These are phyloP conservation scores for Bipolaris bicolor DNA, from an alignment of 2,329 filamentous ascomycete genomes.

Conservation along the genomic window DNA sequence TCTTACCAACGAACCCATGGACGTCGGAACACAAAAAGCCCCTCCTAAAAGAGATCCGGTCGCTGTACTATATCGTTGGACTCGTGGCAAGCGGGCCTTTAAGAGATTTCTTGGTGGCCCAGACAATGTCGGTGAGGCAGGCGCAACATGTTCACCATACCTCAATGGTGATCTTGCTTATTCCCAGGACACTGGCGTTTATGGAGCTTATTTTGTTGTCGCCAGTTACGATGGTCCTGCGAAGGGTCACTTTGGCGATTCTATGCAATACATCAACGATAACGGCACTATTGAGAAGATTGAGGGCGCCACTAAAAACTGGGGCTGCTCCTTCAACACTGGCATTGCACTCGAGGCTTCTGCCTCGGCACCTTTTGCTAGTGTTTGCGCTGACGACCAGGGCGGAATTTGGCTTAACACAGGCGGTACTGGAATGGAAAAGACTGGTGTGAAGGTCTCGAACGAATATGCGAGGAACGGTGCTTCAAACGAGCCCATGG, in stretches of 20 bases:
- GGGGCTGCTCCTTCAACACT: constrained; percentile 70
- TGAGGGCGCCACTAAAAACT: constrained; percentile 60
- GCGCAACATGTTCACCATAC: constrained; percentile 61
- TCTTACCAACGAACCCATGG: constrained; percentile 63
- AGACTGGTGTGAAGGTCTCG: constrained; percentile 65
- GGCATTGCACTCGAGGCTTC: constrained; percentile 68
- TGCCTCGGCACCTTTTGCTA: constrained; percentile 63
- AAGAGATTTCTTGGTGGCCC: constrained; percentile 66
- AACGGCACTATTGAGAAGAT: constrained; percentile 60
- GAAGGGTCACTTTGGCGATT: constrained; percentile 65
- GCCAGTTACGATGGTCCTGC: constrained; percentile 63
- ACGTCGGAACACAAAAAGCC: constrained; percentile 58
- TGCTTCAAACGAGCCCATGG: constrained; percentile 63
- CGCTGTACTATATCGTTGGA: constrained; percentile 65
- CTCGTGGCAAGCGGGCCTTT: constrained; percentile 61
- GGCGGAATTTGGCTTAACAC: constrained; percentile 70
- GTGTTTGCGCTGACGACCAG: constrained; percentile 67
- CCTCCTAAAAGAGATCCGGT: constrained; percentile 59
- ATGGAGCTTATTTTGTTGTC: constrained; percentile 68
- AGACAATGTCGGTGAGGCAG: constrained; percentile 55
- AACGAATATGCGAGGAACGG: constrained; percentile 69
- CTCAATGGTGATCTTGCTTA: constrained; percentile 69
- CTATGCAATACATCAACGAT: constrained; percentile 58
- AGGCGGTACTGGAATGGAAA: constrained; percentile 64
- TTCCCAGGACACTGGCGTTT: constrained; percentile 61